phyloP scores from a whole-genome alignment of 2,329 filamentous ascomycete genomes.

The Penicillium sp. region DNA sequence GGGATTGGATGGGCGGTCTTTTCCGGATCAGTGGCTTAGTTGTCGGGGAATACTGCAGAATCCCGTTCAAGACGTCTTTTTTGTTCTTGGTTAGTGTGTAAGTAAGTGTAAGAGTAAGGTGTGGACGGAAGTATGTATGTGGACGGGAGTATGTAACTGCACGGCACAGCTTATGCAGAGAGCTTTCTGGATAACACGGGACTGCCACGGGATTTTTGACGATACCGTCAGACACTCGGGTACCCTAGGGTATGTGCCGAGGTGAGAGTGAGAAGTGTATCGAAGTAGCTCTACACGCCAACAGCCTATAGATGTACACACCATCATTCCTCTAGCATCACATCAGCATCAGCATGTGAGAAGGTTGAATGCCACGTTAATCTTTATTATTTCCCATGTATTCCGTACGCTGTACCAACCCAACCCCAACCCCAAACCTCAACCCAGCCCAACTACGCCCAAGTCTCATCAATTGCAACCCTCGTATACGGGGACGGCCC shows the following conservation, averaged over 20 bases:
- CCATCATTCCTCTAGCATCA: no score
- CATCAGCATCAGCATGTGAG: background rate
- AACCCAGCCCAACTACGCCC: background rate
- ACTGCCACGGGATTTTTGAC: no score
- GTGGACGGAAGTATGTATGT: no score
- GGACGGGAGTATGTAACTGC: no score
- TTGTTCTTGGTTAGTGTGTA: no score
- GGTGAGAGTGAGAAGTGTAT: background rate
- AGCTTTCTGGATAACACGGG: background rate
- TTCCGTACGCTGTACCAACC: no score
- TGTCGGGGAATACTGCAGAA: constrained; percentile 2
- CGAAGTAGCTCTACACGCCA: no score
- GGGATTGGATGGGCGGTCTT: constrained; percentile 1
- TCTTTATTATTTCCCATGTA: no score
- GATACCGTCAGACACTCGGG: no score
- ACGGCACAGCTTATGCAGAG: background rate
- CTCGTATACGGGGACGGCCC: constrained; percentile 6
- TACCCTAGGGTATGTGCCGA: background rate
- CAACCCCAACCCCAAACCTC: background rate
- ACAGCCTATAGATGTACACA: background rate
- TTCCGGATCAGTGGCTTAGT: background rate
- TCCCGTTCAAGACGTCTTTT: background rate
- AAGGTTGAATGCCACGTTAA: background rate
- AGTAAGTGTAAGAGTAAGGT: no score
- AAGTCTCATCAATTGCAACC: background rate